Conservation (phyloP, 2,329 filamentous ascomycete genomes). For the Exophiala oligosperma region DNA sequence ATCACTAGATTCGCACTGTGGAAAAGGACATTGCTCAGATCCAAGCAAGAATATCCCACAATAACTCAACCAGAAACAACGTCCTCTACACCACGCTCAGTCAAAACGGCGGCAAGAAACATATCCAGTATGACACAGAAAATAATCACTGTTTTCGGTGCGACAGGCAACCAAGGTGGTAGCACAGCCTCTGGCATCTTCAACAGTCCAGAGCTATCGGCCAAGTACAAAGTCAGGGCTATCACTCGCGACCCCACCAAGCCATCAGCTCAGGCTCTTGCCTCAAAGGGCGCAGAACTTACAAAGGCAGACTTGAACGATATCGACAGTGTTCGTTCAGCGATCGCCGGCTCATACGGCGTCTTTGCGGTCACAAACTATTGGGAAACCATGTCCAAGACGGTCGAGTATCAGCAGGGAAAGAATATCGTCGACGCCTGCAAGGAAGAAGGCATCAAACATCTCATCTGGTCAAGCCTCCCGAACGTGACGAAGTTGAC, state of each 20-base stretch:
- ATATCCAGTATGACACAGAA: slow-evolving; percentile 29
- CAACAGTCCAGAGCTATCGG: slow-evolving; percentile 45
- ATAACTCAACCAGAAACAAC: too few species aligned
- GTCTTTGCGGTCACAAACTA: slow-evolving; percentile 52
- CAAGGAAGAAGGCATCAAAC: slow-evolving; percentile 37
- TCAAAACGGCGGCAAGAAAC: slow-evolving; percentile 6
- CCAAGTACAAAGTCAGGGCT: slow-evolving; percentile 50
- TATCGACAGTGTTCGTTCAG: slow-evolving; percentile 40
- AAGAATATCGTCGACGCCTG: slow-evolving; percentile 42
- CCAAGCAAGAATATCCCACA: too few species aligned
- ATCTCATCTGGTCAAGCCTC: slow-evolving; percentile 45
- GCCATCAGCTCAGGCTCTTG: slow-evolving; percentile 32
- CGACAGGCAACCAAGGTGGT: slow-evolving; percentile 55
- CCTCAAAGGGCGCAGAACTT: slow-evolving; percentile 35
- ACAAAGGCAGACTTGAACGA: slow-evolving; percentile 41
- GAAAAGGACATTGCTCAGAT: neutral
- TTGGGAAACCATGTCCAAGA: slow-evolving; percentile 40
- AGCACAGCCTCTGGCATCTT: slow-evolving; percentile 50
- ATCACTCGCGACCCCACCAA: slow-evolving; percentile 50
- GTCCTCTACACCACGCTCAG: too few species aligned
- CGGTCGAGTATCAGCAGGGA: slow-evolving; percentile 40
- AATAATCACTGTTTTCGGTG: slow-evolving; percentile 50
- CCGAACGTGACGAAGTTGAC: slow-evolving; percentile 35
- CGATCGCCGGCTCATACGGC: slow-evolving; percentile 47
- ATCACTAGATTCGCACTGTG: neutral